These are phyloP conservation scores for Xylaria digitata DNA, from an alignment of 2,329 filamentous ascomycete genomes.

Conservation along the genomic window DNA sequence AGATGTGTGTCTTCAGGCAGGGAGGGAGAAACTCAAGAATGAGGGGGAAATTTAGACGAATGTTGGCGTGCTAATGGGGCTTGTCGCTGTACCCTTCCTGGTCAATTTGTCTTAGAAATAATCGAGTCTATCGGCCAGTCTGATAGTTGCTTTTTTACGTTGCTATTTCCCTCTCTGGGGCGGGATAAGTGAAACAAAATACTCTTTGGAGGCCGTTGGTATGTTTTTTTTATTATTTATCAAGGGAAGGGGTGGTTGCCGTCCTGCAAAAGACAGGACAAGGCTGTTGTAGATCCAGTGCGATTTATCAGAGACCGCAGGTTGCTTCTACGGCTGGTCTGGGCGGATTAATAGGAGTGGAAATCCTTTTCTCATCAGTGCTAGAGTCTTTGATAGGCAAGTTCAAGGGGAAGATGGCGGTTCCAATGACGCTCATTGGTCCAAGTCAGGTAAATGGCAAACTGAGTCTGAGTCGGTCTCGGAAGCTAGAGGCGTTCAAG, in stretches of 20 bases:
- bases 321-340: conserved; percentile 39
- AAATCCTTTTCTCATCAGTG: conserved; percentile 46
- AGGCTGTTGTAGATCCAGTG: conserved; percentile 42
- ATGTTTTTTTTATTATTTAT: conserved; percentile 14
- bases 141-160: conserved; percentile 40
- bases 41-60: conserved; percentile 28
- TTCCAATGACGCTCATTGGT: conserved; percentile 47
- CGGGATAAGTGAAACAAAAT: conserved; percentile 46
- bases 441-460: conserved; percentile 45
- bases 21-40: conserved; percentile 30
- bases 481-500: conserved; percentile 49
- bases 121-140: conserved; percentile 42
- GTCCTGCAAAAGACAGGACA: conserved; percentile 37
- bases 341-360: conserved; percentile 49
- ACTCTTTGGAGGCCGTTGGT: conserved; percentile 35
- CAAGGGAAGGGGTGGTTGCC: conserved; percentile 29
- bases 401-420: conserved; percentile 44
- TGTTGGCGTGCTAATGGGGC: conserved; percentile 35
- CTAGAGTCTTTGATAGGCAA: conserved; percentile 48
- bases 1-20: conserved; percentile 35
- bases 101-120: conserved; percentile 46
- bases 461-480: conserved; percentile 53
- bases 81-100: conserved; percentile 37
- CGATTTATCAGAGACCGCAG: conserved; percentile 43
- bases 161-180: conserved; percentile 31